Percentiles rank a stretch among this genome's conserved stretches.
These are phyloP conservation scores for Patellifolia procumbens DNA, from an alignment of 179 eudicot genomes.

Conservation along the genomic window DNA sequence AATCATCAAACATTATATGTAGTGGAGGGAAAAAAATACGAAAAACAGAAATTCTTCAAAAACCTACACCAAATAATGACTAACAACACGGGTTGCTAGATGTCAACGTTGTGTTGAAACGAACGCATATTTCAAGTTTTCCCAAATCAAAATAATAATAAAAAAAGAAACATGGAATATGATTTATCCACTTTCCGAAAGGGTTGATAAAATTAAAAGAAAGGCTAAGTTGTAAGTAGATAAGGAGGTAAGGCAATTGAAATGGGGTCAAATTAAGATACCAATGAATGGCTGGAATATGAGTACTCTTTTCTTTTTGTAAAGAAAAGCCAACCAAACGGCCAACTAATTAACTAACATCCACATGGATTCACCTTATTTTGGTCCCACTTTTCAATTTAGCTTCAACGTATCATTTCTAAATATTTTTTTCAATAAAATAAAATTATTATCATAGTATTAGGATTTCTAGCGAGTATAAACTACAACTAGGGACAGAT, in stretches of 20 bases:
- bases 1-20: neutral
- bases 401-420: neutral
- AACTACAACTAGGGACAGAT: no score
- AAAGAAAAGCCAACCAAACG: conserved; percentile 26
- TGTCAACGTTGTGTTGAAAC: conserved; percentile 15
- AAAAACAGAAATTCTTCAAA: neutral
- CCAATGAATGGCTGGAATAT: no score
- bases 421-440: no score
- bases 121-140: neutral
- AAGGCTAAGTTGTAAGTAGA: neutral
- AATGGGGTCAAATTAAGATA: no score
- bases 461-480: no score
- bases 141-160: neutral
- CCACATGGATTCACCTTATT: conserved; percentile 20
- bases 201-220: neutral
- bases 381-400: neutral
- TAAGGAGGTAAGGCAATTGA: no score
- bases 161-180: neutral
- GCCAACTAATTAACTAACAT: conserved; percentile 37
- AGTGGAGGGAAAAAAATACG: neutral
- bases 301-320: conserved; percentile 5
- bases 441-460: no score
- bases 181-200: conserved; percentile 26
- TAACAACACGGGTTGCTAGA: neutral
- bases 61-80: neutral